Evolutionary conservation across 441 rosid species (phyloP).

Genomic region (Pelargonium myrrhifolium): DNA sequence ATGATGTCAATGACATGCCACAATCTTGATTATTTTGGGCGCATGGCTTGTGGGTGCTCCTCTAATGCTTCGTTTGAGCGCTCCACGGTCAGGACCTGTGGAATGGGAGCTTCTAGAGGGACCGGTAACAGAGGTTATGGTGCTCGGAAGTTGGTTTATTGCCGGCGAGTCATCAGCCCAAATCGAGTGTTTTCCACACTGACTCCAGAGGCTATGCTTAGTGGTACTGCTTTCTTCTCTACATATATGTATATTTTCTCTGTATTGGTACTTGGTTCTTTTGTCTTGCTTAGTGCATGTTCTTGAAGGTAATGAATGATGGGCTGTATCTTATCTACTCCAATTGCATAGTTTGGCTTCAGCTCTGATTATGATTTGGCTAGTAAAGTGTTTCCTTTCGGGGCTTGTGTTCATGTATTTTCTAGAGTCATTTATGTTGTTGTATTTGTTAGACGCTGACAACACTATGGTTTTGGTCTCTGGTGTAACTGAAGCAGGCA

Average conservation of each 20-base stretch:
- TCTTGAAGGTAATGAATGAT: not conserved
- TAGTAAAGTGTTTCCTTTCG: not conserved
- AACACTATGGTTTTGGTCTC: conserved; percentile 13
- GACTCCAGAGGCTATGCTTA: conserved; percentile 39
- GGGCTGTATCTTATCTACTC: not conserved
- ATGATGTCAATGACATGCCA: conserved; percentile 65
- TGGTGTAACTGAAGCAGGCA: conserved; percentile 27
- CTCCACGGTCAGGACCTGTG: conserved; percentile 32
- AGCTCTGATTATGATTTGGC: not conserved
- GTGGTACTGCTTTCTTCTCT: conserved; percentile 36
- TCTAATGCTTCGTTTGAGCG: conserved; percentile 20
- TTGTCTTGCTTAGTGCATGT: not conserved
- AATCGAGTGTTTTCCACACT: conserved; percentile 48
- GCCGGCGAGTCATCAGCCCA: conserved; percentile 33
- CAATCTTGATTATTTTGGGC: conserved; percentile 43
- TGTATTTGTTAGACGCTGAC: conserved; percentile 12
- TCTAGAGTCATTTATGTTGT: no score
- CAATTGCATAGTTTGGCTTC: not conserved
- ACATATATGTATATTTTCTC: not conserved
- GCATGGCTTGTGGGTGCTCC: conserved; percentile 50
- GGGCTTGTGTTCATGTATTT: no score
- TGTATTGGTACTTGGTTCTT: not conserved
- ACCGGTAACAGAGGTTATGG: conserved; percentile 23
- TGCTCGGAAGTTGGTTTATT: conserved; percentile 36
- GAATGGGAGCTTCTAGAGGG: conserved; percentile 26